Evolutionary conservation across 306 rosid species (phyloP).

Genomic region (Ochetophila trinervis): DNA sequence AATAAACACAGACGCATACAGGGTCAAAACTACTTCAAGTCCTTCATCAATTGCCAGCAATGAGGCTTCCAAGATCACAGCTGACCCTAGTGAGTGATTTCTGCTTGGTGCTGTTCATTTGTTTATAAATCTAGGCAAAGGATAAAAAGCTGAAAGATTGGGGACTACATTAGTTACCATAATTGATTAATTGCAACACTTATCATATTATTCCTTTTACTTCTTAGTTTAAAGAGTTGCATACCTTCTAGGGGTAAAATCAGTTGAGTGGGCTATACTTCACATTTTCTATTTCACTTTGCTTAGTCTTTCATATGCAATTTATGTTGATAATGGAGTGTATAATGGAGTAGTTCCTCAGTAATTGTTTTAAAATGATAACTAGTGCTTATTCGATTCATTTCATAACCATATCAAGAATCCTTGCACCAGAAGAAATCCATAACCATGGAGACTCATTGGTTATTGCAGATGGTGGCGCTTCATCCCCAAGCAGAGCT

Average conservation of each 20-base stretch:
- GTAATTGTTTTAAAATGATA: background rate
- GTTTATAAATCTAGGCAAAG: background rate
- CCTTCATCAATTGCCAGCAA: constrained; percentile 41
- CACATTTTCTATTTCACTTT: too few relatives aligned
- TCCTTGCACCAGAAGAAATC: constrained; percentile 7
- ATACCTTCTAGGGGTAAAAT: too few relatives aligned
- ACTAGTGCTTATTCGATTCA: background rate
- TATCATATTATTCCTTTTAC: too few relatives aligned
- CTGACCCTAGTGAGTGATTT: constrained; percentile 72
- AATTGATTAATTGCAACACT: too few relatives aligned
- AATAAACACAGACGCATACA: constrained; percentile 36
- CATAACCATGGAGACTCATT: background rate
- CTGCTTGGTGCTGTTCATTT: background rate
- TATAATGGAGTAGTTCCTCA: background rate
- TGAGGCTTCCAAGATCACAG: constrained; percentile 40
- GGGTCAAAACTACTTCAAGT: constrained; percentile 34
- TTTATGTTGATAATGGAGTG: too few relatives aligned
- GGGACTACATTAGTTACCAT: too few relatives aligned
- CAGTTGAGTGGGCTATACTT: too few relatives aligned
- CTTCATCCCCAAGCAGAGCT: constrained; percentile 40
- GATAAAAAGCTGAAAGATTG: too few relatives aligned
- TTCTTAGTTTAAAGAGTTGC: too few relatives aligned
- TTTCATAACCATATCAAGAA: background rate
- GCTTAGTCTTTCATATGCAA: too few relatives aligned
- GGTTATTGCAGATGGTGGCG: constrained; percentile 46